Conservation (phyloP, 2,329 filamentous ascomycete genomes). For the Sclerotinia borealis region DNA sequence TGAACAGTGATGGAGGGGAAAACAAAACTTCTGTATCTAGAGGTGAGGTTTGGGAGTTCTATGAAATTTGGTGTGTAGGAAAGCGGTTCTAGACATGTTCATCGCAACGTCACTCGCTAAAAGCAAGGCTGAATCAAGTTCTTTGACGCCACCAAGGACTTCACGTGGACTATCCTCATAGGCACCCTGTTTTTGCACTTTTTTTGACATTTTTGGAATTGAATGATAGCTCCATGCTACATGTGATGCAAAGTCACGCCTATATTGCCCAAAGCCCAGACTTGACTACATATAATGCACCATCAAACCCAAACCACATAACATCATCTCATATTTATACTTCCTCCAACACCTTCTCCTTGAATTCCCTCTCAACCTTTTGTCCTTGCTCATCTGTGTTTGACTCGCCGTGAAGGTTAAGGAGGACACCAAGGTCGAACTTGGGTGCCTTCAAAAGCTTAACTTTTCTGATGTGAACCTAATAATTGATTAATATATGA, state of each 20-base stretch:
- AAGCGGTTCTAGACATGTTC: background rate
- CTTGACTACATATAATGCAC: slow-evolving; percentile 33
- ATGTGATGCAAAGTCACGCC: slow-evolving; percentile 31
- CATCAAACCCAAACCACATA: slow-evolving; percentile 28
- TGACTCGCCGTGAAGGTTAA: slow-evolving; percentile 96
- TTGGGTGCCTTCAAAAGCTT: slow-evolving; percentile 98
- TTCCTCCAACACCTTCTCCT: slow-evolving; percentile 90
- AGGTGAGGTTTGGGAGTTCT: background rate
- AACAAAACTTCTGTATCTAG: background rate
- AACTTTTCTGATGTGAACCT: slow-evolving; percentile 99
- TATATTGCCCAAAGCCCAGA: slow-evolving; percentile 32
- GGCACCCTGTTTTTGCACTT: slow-evolving; percentile 20
- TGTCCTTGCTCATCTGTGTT: slow-evolving; percentile 92
- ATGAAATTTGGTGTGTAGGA: background rate
- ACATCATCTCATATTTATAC: slow-evolving; percentile 58
- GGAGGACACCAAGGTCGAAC: slow-evolving; percentile 95
- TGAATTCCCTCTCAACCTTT: slow-evolving; percentile 99
- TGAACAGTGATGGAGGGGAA: background rate
- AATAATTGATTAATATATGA: slow-evolving; percentile 33
- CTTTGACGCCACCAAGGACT: background rate
- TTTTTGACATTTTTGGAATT: slow-evolving; percentile 17
- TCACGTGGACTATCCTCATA: slow-evolving; percentile 7
- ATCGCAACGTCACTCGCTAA: slow-evolving; percentile 17
- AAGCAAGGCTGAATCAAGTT: slow-evolving; percentile 3
- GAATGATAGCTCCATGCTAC: slow-evolving; percentile 32